A percentile compares a stretch with the other conserved stretches of the same genome.
Conservation (phyloP, 2,329 filamentous ascomycete genomes). For the Dissoconium aciculare region DNA sequence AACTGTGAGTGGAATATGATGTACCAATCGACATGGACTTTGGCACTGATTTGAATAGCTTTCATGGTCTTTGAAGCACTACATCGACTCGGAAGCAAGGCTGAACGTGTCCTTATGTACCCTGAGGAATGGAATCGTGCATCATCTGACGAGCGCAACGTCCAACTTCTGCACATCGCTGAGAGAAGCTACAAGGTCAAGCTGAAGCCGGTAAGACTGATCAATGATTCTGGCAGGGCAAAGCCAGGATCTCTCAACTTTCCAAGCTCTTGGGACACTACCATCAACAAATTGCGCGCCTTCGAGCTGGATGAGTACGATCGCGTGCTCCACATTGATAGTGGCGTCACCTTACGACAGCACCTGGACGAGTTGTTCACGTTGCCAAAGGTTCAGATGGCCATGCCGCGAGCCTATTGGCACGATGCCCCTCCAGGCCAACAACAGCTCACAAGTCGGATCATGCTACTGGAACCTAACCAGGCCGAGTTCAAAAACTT, state of each 20-base stretch:
- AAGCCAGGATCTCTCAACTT: constrained; percentile 22
- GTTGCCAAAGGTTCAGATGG: constrained; percentile 41
- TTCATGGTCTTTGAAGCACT: constrained; percentile 32
- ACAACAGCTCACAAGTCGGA: constrained; percentile 42
- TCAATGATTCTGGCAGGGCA: constrained; percentile 16
- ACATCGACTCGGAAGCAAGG: constrained; percentile 28
- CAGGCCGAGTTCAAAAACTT: constrained; percentile 35
- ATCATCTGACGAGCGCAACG: constrained; percentile 24
- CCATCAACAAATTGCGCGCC: constrained; percentile 51
- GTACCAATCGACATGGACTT: not conserved
- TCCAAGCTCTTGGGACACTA: constrained; percentile 38
- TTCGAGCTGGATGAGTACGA: constrained; percentile 53
- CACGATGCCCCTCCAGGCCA: constrained; percentile 30
- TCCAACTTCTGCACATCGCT: constrained; percentile 23
- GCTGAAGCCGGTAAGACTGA: constrained; percentile 34
- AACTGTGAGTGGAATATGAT: constrained; percentile 5
- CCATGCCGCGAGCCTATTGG: constrained; percentile 62
- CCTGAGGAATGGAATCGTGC: constrained; percentile 27
- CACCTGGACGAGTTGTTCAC: constrained; percentile 58
- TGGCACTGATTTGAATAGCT: constrained; percentile 3
- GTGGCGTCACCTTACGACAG: constrained; percentile 48
- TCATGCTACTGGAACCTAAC: constrained; percentile 49
- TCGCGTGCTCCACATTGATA: constrained; percentile 44
- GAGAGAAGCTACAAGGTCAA: constrained; percentile 36
- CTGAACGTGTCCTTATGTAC: constrained; percentile 33